Conservation (phyloP, 164 flowering plant species). For the Umbilicus rupestris region DNA sequence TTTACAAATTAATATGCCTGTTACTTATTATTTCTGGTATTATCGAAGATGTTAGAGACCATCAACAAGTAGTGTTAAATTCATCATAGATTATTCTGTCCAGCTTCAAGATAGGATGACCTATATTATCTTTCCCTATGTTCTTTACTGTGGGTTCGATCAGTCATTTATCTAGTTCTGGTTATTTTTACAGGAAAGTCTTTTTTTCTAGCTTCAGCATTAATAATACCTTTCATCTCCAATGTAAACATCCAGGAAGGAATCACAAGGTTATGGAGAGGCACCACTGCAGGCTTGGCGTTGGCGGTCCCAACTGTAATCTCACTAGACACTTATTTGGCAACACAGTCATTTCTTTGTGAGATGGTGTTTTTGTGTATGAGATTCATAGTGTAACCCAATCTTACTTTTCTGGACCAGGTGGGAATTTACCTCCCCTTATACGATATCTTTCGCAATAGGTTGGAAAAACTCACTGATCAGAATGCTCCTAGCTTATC, state of each 20-base stretch:
- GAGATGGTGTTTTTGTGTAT: not conserved
- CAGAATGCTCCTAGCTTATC: constrained; percentile 20
- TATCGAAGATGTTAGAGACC: not conserved
- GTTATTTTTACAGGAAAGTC: not conserved
- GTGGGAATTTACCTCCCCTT: constrained; percentile 48
- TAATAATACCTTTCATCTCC: not conserved
- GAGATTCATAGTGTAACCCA: constrained; percentile 3
- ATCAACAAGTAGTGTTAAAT: not conserved
- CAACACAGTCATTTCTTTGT: not conserved
- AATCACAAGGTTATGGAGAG: constrained; percentile 78
- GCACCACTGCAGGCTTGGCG: constrained; percentile 92
- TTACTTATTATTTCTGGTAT: not conserved
- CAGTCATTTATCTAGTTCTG: not conserved
- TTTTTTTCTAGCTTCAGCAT: not conserved
- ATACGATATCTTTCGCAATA: constrained; percentile 35
- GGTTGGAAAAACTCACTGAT: constrained; percentile 24
- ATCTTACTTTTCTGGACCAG: constrained; percentile 15
- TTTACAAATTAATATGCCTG: not conserved
- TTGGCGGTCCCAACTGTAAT: constrained; percentile 88
- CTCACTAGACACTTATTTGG: constrained; percentile 5
- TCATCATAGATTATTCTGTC: not conserved
- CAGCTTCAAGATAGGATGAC: not conserved
- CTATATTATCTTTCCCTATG: not conserved
- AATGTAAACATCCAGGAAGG: constrained; percentile 64
- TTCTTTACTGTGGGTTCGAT: not conserved